Evolutionary conservation across 768 basidiomycete genomes (phyloP).

Genomic region (Lentinula boryana): DNA sequence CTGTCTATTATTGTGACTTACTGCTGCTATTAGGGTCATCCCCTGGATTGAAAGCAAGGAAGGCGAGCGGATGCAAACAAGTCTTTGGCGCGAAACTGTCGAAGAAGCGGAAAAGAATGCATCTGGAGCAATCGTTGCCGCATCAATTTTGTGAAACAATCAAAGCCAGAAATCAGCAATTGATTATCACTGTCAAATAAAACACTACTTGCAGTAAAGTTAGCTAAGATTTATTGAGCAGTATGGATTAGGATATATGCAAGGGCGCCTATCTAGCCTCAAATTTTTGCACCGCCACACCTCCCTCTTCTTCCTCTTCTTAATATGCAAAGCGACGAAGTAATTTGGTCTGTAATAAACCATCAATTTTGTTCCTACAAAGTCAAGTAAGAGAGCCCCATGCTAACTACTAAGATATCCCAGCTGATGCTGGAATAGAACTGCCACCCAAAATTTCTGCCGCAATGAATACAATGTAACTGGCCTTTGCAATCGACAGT

Average conservation of each 20-base stretch:
- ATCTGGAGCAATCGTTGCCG: slow-evolving; percentile 6
- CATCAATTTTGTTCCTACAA: slow-evolving; percentile 98
- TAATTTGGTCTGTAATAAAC: slow-evolving; percentile 96
- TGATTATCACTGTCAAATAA: no score
- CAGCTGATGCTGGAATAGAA: slow-evolving; percentile 40
- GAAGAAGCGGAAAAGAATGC: slow-evolving; percentile 1
- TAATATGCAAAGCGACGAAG: slow-evolving; percentile 95
- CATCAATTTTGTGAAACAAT: background rate
- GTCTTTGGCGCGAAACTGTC: slow-evolving; percentile 12
- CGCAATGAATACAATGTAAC: slow-evolving; percentile 98
- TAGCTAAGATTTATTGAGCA: no score
- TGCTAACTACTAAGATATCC: background rate
- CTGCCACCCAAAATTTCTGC: slow-evolving; percentile 95
- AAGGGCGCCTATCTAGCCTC: background rate
- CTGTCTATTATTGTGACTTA: background rate
- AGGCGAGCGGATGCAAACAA: slow-evolving; percentile 11
- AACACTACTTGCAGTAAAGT: no score
- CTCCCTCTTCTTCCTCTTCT: background rate
- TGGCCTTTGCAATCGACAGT: slow-evolving; percentile 90
- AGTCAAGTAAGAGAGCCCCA: slow-evolving; percentile 78
- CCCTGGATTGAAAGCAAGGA: slow-evolving; percentile 4
- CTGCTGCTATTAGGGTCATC: slow-evolving; percentile 1
- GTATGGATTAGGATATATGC: no score
- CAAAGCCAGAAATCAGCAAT: no score
- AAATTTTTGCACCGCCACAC: background rate